Evolutionary conservation across 768 basidiomycete species (phyloP), one percentile per base, ranked within the genome.

Genomic region (Naganishia kalamii): DNA sequence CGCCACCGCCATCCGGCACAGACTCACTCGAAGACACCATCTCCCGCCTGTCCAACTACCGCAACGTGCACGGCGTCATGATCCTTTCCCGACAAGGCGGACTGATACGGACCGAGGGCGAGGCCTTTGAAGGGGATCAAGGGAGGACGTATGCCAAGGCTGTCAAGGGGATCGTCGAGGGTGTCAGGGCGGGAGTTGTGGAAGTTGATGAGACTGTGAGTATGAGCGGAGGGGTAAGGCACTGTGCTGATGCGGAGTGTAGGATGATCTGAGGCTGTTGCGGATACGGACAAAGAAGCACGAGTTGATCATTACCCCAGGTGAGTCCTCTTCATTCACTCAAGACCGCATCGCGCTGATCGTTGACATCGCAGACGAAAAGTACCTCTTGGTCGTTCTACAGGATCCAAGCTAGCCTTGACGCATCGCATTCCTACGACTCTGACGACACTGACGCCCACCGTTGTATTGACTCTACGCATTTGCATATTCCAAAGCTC

Each of bases 281-380:
- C 81, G 92, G 65, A 91, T 94, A 79, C 84, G 92, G 52, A 94
- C 92, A 65, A 89, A 85, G 74, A 83, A 88, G 59, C 92, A 96
- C 76, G 92, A 94, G 74, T 81, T 96, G 64, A 89, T 96, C 87
- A 92, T 96, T 66, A 90, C 92, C 2, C 92, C 92, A 63, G 89
- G 92, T 90, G 60, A 30, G 87, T 5, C 33, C 44, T 27, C 44
- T 48, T 59, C 29, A 59, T n/a, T 33, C 17, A 8, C 43, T 40
- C 12, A 32, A 33, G 25, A 30, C 7, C 65, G 89, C 23, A 62
- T 41, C 30, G 30, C 12, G 23, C 52, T 68, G 33, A 61, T 47
- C 29, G 4, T 48, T 35, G 1, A 41, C 19, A 37, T 7, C 19
- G 23, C 46, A 91, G 90, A 90, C 72, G 87, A 88, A 62, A 83